Evolutionary conservation across 495 filamentous ascomycete species (phyloP).

Genomic region (Neurospora sp.): DNA sequence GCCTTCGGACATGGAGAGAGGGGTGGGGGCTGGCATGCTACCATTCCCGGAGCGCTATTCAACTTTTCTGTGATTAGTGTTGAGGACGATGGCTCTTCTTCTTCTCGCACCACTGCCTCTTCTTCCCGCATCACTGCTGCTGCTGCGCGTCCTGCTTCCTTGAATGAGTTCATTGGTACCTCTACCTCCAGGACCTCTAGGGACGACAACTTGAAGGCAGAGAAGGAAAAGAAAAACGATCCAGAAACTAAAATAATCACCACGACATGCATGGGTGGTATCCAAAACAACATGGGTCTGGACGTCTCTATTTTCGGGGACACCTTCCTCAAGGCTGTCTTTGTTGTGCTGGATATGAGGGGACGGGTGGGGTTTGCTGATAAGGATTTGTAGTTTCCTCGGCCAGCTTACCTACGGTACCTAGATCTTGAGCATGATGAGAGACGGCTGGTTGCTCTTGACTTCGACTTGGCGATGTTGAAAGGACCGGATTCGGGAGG

Average conservation of each 20-base stretch:
- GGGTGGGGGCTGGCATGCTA: conserved; percentile 49
- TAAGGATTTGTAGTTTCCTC: conserved; percentile 22
- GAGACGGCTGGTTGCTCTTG: too few relatives aligned
- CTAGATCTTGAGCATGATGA: background rate
- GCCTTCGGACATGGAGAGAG: conserved; percentile 45
- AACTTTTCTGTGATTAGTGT: conserved; percentile 48
- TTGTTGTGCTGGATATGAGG: conserved; percentile 64
- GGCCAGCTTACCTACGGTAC: background rate
- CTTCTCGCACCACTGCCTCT: background rate
- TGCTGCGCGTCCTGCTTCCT: background rate
- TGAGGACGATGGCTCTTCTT: conserved; percentile 11
- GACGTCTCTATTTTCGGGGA: conserved; percentile 60
- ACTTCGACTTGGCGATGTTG: too few relatives aligned
- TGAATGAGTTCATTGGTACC: background rate
- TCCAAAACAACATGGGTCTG: conserved; percentile 51
- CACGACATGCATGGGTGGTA: conserved; percentile 57
- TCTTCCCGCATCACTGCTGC: background rate
- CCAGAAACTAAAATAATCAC: background rate
- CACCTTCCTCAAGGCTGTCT: conserved; percentile 64
- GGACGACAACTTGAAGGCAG: too few relatives aligned
- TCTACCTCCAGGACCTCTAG: too few relatives aligned
- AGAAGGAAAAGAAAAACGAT: background rate
- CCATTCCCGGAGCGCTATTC: conserved; percentile 59
- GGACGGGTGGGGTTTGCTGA: conserved; percentile 58
- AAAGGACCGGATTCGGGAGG: too few relatives aligned